Conservation (phyloP, 1,284 basidiomycete species). For the Gomphus bonarii region DNA sequence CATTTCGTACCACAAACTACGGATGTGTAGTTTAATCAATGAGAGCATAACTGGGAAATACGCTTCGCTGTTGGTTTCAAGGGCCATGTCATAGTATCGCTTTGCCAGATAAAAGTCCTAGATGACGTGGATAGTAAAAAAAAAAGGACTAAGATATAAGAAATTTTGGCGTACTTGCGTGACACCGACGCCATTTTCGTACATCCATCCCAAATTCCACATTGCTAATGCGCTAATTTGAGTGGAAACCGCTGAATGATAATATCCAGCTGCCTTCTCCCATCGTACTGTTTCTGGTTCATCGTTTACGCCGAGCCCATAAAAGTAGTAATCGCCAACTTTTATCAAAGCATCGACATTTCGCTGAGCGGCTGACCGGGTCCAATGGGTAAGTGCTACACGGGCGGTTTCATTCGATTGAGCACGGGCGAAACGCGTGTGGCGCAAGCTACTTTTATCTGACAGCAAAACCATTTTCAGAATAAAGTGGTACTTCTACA, state of each 20-base stretch:
- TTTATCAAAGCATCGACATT: conserved; percentile 95
- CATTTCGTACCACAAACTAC: conserved; percentile 77
- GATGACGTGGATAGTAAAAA: background rate
- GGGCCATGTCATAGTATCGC: conserved; percentile 85
- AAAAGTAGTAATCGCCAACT: conserved; percentile 93
- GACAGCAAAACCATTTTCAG: background rate
- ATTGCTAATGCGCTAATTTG: conserved; percentile 88
- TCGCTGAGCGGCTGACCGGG: conserved; percentile 84
- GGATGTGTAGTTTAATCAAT: conserved; percentile 72
- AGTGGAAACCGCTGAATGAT: conserved; percentile 88
- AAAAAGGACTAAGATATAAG: background rate
- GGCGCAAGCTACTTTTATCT: conserved; percentile 69
- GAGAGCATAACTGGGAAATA: conserved; percentile 83
- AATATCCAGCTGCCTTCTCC: conserved; percentile 88
- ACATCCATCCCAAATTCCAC: conserved; percentile 99
- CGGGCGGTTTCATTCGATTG: conserved; percentile 72
- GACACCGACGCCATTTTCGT: conserved; percentile 91
- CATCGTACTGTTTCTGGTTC: conserved; percentile 51
- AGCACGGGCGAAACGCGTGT: conserved; percentile 58
- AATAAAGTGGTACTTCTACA: background rate
- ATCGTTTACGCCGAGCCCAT: conserved; percentile 67
- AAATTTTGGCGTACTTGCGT: conserved; percentile 44
- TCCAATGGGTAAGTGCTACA: conserved; percentile 87
- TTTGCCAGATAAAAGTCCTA: conserved; percentile 97
- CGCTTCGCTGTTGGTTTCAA: conserved; percentile 81